Evolutionary conservation across 2,329 filamentous ascomycete genomes (phyloP), one percentile per base, ranked within the genome.

Genomic region (Dactylellina parvicollis): DNA sequence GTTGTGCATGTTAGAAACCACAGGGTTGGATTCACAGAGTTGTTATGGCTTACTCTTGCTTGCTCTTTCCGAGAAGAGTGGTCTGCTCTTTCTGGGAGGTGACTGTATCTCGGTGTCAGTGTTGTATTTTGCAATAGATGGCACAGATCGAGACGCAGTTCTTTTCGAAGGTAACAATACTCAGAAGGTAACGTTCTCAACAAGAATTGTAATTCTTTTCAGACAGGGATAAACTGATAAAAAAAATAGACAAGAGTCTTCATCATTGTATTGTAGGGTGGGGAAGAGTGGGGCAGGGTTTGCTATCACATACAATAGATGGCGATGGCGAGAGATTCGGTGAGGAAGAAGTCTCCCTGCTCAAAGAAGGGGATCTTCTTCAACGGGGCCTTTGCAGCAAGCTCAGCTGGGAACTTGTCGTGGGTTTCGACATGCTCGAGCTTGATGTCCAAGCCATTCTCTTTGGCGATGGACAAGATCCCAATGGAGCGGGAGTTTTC

Each of bases 1-100:
- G 14, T 22, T 18, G 32, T 4, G 16, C 24, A 36, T 16, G 26
- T 81, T 75, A 81, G 80, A 76, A 46, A 9, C 18, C 20, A 14
- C 5, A 22, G n/a, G 26, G 32, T 14, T 20, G 10, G n/a, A 32
- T 4, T 28, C 14, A 2, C 8, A n/a, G 30, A 16, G 4, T 5
- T 9, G 32, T 22, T 2, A 57, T n/a, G 18, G 81, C 86, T 82
- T 85, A 92, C 89, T 99, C 95, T 87, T 99, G 94, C 90, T 99
- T 99, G 85, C 93, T 99, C 90, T 98, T 98, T 81, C 95, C 95
- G 79, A 99, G 89, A 78, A 99, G 92, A 79, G 92, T 96, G 80
- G 95, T 99, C 90, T 98, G 98, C 90, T 98, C 95, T 83, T 99
- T 99, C 86, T 99, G 95, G 79, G 95, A 98, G 80, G 95, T 92